These are phyloP conservation scores for Hypoxylon sp. DNA, from an alignment of 2,329 filamentous ascomycete genomes.

Conservation along the genomic window DNA sequence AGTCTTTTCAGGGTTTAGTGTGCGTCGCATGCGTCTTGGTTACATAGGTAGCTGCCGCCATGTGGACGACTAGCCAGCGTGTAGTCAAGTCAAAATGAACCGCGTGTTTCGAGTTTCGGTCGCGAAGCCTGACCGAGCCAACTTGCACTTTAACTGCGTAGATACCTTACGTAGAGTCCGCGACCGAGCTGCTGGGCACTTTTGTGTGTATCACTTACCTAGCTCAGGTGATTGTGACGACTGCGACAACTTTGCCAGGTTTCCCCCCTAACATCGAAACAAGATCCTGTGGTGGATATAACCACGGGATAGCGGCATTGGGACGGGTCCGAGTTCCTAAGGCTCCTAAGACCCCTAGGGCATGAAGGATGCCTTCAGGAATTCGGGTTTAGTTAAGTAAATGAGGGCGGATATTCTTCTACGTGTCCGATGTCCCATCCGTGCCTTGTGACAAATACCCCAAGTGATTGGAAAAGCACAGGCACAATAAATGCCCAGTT, in stretches of 20 bases:
- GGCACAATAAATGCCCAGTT: slow-evolving; percentile 10
- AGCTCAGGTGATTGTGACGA: slow-evolving; percentile 2
- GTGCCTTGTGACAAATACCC: slow-evolving; percentile 22
- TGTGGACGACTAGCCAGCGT: slow-evolving; percentile 23
- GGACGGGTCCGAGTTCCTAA: slow-evolving; percentile 23
- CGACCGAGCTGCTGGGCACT: not conserved
- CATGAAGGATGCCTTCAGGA: slow-evolving; percentile 2
- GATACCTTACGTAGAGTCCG: slow-evolving; percentile 4
- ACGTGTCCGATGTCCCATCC: slow-evolving; percentile 23
- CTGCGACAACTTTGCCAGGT: slow-evolving; percentile 4
- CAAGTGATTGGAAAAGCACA: slow-evolving; percentile 19
- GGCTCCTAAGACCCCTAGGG: slow-evolving; percentile 1
- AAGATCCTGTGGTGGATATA: slow-evolving; percentile 4
- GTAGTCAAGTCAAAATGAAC: slow-evolving; percentile 28
- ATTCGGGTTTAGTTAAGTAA: slow-evolving; percentile 22
- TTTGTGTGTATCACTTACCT: not conserved
- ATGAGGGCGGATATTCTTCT: not conserved
- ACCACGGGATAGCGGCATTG: slow-evolving; percentile 27
- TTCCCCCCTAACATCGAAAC: not conserved
- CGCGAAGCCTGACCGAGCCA: slow-evolving; percentile 29
- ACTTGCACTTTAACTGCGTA: slow-evolving; percentile 6
- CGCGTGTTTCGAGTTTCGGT: slow-evolving; percentile 33
- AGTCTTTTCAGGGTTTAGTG: slow-evolving; percentile 19
- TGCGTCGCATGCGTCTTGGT: slow-evolving; percentile 34
- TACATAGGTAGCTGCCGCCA: slow-evolving; percentile 34